phyloP scores from a whole-genome alignment of 441 rosid species.

The Croton setiger region DNA sequence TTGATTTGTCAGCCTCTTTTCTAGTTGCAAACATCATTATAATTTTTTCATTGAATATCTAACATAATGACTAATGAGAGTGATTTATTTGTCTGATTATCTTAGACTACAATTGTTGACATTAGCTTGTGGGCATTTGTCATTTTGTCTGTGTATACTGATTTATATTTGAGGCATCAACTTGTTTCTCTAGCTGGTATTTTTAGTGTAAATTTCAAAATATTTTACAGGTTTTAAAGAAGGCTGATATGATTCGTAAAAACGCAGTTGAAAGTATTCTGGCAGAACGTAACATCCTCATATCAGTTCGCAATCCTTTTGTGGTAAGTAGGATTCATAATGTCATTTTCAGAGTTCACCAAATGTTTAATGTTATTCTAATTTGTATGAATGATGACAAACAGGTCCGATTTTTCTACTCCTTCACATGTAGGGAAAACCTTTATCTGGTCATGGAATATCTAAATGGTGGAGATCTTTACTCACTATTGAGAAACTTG shows the following conservation, averaged over 20 bases:
- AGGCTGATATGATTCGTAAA: constrained; percentile 96
- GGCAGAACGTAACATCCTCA: constrained; percentile 90
- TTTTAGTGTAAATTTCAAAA: constrained; percentile 16
- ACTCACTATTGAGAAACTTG: constrained; percentile 79
- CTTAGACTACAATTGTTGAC: background rate
- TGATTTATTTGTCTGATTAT: background rate
- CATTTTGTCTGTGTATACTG: background rate
- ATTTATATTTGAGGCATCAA: background rate
- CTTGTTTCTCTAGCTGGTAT: background rate
- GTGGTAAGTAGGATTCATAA: constrained; percentile 56
- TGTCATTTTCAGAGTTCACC: constrained; percentile 15
- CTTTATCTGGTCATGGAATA: constrained; percentile 99
- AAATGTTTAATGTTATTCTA: constrained; percentile 30
- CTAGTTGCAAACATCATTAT: background rate
- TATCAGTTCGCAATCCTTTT: constrained; percentile 94
- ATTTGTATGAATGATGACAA: constrained; percentile 33
- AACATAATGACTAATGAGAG: background rate
- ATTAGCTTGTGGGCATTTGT: background rate
- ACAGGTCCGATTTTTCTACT: constrained; percentile 98
- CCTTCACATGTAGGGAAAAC: constrained; percentile 97
- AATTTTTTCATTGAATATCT: too few relatives aligned
- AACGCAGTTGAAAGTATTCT: constrained; percentile 97
- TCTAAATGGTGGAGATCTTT: constrained; percentile 97
- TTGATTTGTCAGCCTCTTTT: background rate
- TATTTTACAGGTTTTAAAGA: constrained; percentile 74